These are phyloP conservation scores for Paracorniculantispora psalliotae DNA, from an alignment of 2,329 filamentous ascomycete genomes.

Conservation along the genomic window DNA sequence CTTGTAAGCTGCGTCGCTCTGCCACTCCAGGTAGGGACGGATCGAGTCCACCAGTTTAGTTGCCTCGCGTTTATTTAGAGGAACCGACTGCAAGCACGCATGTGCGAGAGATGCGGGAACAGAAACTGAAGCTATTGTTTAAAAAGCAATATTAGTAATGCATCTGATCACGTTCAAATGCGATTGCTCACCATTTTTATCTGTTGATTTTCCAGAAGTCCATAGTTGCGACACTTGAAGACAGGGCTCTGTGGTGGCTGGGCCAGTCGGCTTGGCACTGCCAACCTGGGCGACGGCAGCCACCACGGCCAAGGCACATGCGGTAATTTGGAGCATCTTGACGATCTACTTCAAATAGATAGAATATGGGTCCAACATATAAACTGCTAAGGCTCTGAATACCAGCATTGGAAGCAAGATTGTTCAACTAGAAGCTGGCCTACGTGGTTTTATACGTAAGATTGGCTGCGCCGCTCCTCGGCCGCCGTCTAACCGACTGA, in stretches of 20 bases:
- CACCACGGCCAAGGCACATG: background rate
- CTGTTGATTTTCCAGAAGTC: background rate
- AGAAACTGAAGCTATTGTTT: background rate
- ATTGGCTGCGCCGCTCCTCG: background rate
- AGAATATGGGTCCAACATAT: background rate
- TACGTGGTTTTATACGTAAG: background rate
- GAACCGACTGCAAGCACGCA: conserved; percentile 35
- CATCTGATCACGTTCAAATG: background rate
- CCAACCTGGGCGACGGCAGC: background rate
- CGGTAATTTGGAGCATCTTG: background rate
- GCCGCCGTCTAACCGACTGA: background rate
- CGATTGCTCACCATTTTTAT: background rate
- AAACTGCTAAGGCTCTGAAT: background rate
- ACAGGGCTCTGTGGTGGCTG: background rate
- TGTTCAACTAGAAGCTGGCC: background rate
- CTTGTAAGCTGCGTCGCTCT: conserved; percentile 43
- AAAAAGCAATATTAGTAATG: background rate
- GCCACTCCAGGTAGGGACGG: conserved; percentile 41
- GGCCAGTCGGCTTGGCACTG: background rate
- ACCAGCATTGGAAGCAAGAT: background rate
- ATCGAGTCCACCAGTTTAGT: conserved; percentile 32
- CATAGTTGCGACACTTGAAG: background rate
- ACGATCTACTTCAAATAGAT: background rate
- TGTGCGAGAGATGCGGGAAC: conserved; percentile 31
- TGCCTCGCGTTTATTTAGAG: conserved; percentile 31